Conservation (phyloP, 192 early-diverging fungal species). For the Rhizophagus clarus region DNA sequence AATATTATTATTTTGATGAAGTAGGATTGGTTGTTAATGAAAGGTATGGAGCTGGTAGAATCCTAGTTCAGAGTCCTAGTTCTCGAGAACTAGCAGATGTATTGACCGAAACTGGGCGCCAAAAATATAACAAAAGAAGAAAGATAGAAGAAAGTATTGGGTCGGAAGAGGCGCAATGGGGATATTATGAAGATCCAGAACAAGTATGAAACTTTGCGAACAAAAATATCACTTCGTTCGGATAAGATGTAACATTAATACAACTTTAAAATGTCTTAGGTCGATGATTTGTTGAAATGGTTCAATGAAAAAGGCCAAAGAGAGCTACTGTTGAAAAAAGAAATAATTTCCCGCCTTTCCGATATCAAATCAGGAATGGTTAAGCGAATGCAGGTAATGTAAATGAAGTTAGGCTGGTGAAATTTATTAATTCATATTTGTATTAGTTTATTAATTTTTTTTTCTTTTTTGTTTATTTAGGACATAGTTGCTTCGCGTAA, state of each 20-base stretch:
- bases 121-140: conserved; percentile 34
- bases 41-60: conserved; percentile 53
- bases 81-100: conserved; percentile 52
- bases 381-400: conserved; percentile 50
- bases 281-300: conserved; percentile 73
- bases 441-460: no score
- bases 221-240: background rate
- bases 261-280: conserved; percentile 38
- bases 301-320: conserved; percentile 77
- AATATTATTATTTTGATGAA: conserved; percentile 91
- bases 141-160: conserved; percentile 36
- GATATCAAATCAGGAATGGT: conserved; percentile 56
- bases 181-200: conserved; percentile 46
- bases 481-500: background rate
- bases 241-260: background rate
- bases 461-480: background rate
- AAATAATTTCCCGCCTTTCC: conserved; percentile 55
- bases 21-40: conserved; percentile 56
- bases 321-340: conserved; percentile 63
- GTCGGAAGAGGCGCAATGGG: conserved; percentile 38
- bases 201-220: conserved; percentile 37
- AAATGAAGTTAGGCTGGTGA: background rate
- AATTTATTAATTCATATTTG: background rate
- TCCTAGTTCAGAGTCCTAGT: conserved; percentile 62
- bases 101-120: conserved; percentile 44